Evolutionary conservation across 306 rosid genomes (phyloP), one percentile per base, ranked within the genome.

Genomic region (Urtica urens): DNA sequence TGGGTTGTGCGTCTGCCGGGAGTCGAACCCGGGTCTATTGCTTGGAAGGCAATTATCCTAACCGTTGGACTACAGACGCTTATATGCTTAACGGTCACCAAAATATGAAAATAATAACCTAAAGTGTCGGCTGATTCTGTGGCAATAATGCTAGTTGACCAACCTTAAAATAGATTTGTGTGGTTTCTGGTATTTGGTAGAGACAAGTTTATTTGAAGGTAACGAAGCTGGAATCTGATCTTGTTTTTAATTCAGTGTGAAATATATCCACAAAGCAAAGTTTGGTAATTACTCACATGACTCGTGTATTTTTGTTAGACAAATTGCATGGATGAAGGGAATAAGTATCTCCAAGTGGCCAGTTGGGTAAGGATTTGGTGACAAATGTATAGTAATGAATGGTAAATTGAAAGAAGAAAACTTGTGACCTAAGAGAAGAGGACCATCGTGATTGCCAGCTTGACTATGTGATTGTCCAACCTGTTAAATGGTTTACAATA

Each of bases 1-100:
- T n/a, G 18, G 5, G 0, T 6, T 1, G 2, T 51, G 66, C 66
- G 53, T 61, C 3, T 61, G 49, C 71, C 68, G 74, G 71, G 77
- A 70, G 81, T 75, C 69, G 72, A 70, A 75, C 72, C 72, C 74
- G 66, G 77, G 74, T 66, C 81, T 66, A 75, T 62, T 75, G 77
- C 74, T 75, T 71, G 81, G 72, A 71, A 70, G 77, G 71, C 81
- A 75, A 75, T 66, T 66, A 75, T 75, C 81, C 81, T 70, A 71
- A 71, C 78, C 78, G 75, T 67, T 75, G 82, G 82, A 67, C 75
- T 67, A 71, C 82, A 75, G 71, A 59, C 64, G 69, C 62, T 43
- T 6, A 22, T n/a, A n/a, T n/a, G n/a, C n/a, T n/a, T n/a, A n/a
- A n/a, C n/a, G n/a, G n/a, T n/a, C n/a, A n/a, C 1, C 11, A 23